phyloP scores from a whole-genome alignment of 805 yeast genomes.

The Ogataea nonfermentans region DNA sequence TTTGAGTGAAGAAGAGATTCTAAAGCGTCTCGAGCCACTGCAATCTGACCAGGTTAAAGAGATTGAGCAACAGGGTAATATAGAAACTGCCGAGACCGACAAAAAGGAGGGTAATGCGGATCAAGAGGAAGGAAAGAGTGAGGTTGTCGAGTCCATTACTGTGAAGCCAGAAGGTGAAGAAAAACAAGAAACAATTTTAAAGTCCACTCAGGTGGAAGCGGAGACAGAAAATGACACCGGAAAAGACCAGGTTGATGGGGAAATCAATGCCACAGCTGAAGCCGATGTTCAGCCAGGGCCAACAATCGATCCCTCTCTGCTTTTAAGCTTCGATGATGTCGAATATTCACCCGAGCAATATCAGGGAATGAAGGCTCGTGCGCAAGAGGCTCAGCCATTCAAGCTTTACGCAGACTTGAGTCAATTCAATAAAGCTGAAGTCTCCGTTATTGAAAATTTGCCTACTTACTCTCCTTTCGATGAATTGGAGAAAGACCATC shows the following conservation, averaged over 20 bases:
- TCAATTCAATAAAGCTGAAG: slow-evolving; percentile 45
- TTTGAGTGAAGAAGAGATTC: slow-evolving; percentile 18
- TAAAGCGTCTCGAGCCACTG: slow-evolving; percentile 5
- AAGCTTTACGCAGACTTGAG: slow-evolving; percentile 43
- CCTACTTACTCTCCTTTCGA: slow-evolving; percentile 50
- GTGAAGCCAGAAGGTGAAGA: slow-evolving; percentile 3
- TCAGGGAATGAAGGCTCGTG: slow-evolving; percentile 1
- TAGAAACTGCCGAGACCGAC: background rate
- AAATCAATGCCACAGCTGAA: no score
- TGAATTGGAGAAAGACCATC: slow-evolving; percentile 32
- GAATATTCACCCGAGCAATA: slow-evolving; percentile 24
- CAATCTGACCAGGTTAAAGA: slow-evolving; percentile 8
- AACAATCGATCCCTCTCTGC: slow-evolving; percentile 32
- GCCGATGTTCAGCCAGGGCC: background rate
- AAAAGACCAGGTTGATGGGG: slow-evolving; percentile 1
- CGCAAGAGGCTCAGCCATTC: slow-evolving; percentile 37
- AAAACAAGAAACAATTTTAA: background rate
- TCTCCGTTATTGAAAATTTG: slow-evolving; percentile 45
- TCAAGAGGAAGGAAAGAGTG: background rate
- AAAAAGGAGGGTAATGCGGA: background rate
- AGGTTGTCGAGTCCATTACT: slow-evolving; percentile 4
- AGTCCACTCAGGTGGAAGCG: no score
- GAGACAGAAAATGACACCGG: background rate
- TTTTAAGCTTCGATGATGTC: slow-evolving; percentile 12
- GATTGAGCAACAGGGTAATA: slow-evolving; percentile 3